These are phyloP conservation scores for Botrytis cinerea DNA, from an alignment of 2,329 filamentous ascomycete species.

Conservation along the genomic window DNA sequence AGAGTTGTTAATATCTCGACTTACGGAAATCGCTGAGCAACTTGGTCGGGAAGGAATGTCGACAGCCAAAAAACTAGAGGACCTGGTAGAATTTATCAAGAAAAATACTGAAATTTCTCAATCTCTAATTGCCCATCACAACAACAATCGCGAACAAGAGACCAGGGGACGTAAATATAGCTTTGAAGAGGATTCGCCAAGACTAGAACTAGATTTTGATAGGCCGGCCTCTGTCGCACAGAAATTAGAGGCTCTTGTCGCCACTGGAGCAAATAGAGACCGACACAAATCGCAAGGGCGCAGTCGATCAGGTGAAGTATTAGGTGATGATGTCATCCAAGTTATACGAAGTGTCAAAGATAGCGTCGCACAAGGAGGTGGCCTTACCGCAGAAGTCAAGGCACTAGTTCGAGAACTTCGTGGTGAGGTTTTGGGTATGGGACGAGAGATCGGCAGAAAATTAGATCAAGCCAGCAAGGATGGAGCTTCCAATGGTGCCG, in stretches of 20 bases:
- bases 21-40: constrained; percentile 74
- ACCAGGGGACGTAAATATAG: constrained; percentile 39
- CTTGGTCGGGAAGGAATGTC: constrained; percentile 59
- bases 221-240: constrained; percentile 40
- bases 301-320: constrained; percentile 48
- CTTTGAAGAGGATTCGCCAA: constrained; percentile 40
- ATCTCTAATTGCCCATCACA: constrained; percentile 51
- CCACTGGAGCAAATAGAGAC: constrained; percentile 34
- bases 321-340: constrained; percentile 78
- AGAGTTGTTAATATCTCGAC: constrained; percentile 66
- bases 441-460: constrained; percentile 81
- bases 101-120: constrained; percentile 52
- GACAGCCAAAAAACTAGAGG: constrained; percentile 64
- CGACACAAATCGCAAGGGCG: constrained; percentile 26
- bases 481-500: constrained; percentile 50
- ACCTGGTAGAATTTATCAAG: constrained; percentile 66
- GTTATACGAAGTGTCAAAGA: constrained; percentile 87
- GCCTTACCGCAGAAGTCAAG: constrained; percentile 89
- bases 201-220: constrained; percentile 45
- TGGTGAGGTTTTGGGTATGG: constrained; percentile 93
- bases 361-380: constrained; percentile 83
- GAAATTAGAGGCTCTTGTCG: constrained; percentile 40
- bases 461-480: constrained; percentile 69
- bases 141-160: constrained; percentile 37
- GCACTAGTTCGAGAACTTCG: constrained; percentile 84